Evolutionary conservation across 2,329 filamentous ascomycete genomes (phyloP).

Genomic region (Seiridium cupressi): DNA sequence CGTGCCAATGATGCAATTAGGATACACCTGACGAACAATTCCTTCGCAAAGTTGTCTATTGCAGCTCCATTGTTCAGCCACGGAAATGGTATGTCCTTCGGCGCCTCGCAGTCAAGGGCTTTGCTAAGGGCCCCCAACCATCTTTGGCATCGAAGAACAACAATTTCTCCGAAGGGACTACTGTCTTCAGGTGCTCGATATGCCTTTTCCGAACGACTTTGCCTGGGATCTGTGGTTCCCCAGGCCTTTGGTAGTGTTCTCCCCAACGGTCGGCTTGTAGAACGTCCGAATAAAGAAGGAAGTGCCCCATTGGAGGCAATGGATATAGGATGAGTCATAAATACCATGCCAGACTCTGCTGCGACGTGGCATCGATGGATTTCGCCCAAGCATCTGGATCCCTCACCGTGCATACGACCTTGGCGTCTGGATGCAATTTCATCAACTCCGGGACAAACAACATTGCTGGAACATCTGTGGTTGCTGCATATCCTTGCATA

Average conservation of each 20-base stretch:
- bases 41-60: slow-evolving; percentile 19
- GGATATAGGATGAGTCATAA: slow-evolving; percentile 16
- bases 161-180: slow-evolving; percentile 18
- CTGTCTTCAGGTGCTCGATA: slow-evolving; percentile 19
- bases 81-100: too few species aligned
- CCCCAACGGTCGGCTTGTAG: slow-evolving; percentile 18
- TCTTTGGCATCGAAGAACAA: slow-evolving; percentile 15
- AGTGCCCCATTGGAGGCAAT: slow-evolving; percentile 11
- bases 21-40: slow-evolving; percentile 16
- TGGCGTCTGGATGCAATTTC: slow-evolving; percentile 25
- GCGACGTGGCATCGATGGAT: slow-evolving; percentile 18
- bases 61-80: slow-evolving; percentile 9
- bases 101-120: too few species aligned
- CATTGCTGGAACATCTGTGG: slow-evolving; percentile 22
- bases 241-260: slow-evolving; percentile 15
- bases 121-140: too few species aligned
- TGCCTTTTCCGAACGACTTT: slow-evolving; percentile 18
- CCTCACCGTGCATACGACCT: slow-evolving; percentile 25
- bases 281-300: slow-evolving; percentile 14
- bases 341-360: slow-evolving; percentile 18
- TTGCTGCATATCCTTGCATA: slow-evolving; percentile 24
- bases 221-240: slow-evolving; percentile 8
- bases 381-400: slow-evolving; percentile 24
- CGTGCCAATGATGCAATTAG: slow-evolving; percentile 13
- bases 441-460: slow-evolving; percentile 25